phyloP scores from a whole-genome alignment of 176 grass and related monocot species.

The Musa troglodytarum region DNA sequence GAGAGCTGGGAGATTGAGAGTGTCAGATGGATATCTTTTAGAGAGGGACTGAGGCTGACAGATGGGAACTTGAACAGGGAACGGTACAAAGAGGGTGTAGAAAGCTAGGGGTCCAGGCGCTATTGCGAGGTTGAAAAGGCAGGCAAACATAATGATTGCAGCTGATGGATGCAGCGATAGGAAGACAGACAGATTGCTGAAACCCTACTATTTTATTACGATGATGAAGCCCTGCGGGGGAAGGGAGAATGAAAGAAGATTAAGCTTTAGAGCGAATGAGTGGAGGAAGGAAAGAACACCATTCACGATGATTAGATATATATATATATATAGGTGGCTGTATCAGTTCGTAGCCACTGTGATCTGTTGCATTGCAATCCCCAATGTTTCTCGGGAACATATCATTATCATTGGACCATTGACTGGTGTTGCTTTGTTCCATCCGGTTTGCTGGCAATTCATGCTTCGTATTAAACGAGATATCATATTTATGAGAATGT shows the following conservation, averaged over 20 bases:
- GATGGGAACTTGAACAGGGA: constrained; percentile 33
- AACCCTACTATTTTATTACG: too few species aligned
- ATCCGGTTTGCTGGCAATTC: not conserved
- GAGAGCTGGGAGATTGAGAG: constrained; percentile 28
- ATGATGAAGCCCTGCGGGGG: not conserved
- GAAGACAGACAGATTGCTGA: not conserved
- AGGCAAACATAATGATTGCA: constrained; percentile 18
- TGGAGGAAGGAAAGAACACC: too few species aligned
- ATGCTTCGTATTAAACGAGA: too few species aligned
- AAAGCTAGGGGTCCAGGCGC: constrained; percentile 20
- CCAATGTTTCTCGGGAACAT: constrained; percentile 13
- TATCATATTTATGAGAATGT: too few species aligned
- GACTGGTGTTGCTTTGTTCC: not conserved
- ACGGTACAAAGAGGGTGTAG: constrained; percentile 13
- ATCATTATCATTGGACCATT: constrained; percentile 10
- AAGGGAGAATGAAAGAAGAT: not conserved
- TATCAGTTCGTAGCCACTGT: too few species aligned
- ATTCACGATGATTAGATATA: not conserved
- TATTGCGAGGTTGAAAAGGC: constrained; percentile 1
- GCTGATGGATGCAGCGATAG: constrained; percentile 9
- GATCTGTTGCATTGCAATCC: not conserved
- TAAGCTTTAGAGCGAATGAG: not conserved
- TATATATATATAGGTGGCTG: not conserved
- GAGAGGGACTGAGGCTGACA: constrained; percentile 94
- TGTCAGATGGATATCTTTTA: constrained; percentile 93